Evolutionary conservation across 495 filamentous ascomycete species (phyloP), one percentile per base, ranked within the genome.

Genomic region (Polyplosphaeria fusca): DNA sequence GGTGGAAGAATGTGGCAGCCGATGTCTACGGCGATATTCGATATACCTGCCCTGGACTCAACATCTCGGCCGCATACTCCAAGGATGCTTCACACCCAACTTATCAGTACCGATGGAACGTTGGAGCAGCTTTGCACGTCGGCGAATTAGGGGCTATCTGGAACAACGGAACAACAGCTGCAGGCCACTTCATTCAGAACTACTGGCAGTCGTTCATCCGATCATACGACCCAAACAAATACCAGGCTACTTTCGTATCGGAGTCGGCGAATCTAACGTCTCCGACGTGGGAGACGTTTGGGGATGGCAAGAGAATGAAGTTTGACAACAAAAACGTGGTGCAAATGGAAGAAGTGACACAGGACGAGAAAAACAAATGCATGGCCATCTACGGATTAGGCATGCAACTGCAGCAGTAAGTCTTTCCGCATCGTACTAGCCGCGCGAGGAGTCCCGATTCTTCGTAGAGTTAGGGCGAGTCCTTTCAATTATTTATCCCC

Each of bases 171-270:
- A 84, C 86, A 54, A 74, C 68, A 13, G 63, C 67, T 0, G 79
- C 83, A 4, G 68, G 80, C 0, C 76, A 80, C 0, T 70, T 83
- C 2, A 79, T 87, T 59, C 82, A 86, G 58, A 76, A 73, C 0
- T 88, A 88, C 64, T 87, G 82, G 84, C 77, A 80, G 1, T 86
- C 82, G 58, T 89, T 88, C 66, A 82, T 88, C 52, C 70, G 77
- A 46, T 74, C 74, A 0, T 78, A 81, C 52, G 73, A 89, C 69
- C 86, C 86, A 20, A 88, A 89, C 63, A 79, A 57, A 19, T 40
- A 40, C 24, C 24, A 9, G 5, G n/a, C 4, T 2, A 19, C 46
- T 2, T 61, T 55, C 24, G 13, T 41, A 13, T 5, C n/a, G 1
- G 20, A 18, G 19, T 19, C 18, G 2, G 44, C 42, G 1, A 47